Conservation (phyloP, 2,329 filamentous ascomycete species). For the Cytospora paraplurivora region DNA sequence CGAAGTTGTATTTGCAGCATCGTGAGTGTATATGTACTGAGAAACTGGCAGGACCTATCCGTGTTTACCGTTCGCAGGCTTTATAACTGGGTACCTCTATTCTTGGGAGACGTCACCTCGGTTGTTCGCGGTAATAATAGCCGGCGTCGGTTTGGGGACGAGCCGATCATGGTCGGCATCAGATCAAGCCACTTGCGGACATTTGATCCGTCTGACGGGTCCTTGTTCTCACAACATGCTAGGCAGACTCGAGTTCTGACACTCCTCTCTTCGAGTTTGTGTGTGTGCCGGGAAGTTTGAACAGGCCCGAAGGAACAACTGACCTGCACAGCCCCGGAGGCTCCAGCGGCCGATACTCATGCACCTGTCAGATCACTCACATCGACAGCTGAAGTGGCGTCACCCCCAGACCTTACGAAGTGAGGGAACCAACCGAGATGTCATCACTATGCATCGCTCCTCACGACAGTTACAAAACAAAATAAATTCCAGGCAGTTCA, state of each 20-base stretch:
- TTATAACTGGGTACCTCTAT: not conserved
- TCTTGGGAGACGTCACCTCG: not conserved
- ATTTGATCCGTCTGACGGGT: not conserved
- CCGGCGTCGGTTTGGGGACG: not conserved
- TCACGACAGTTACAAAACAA: not conserved
- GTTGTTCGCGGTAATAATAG: not conserved
- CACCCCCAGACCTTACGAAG: not conserved
- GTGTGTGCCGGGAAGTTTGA: not conserved
- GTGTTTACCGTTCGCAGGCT: not conserved
- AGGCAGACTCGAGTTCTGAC: not conserved
- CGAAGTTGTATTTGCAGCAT: not conserved
- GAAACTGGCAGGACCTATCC: not conserved
- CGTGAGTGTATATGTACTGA: not conserved
- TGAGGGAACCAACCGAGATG: not conserved
- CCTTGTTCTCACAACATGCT: not conserved
- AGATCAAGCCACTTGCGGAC: not conserved
- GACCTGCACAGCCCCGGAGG: constrained; percentile 2
- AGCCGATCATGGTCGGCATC: not conserved
- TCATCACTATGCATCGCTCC: not conserved
- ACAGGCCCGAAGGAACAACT: not conserved
- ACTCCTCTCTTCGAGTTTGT: not conserved
- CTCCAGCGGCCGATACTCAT: not conserved
- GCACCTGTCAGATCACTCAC: not conserved
- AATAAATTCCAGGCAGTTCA: not conserved
- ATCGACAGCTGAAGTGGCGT: not conserved